Evolutionary conservation across 2,329 filamentous ascomycete genomes (phyloP).

Genomic region (Fusarium pseudonygamai): DNA sequence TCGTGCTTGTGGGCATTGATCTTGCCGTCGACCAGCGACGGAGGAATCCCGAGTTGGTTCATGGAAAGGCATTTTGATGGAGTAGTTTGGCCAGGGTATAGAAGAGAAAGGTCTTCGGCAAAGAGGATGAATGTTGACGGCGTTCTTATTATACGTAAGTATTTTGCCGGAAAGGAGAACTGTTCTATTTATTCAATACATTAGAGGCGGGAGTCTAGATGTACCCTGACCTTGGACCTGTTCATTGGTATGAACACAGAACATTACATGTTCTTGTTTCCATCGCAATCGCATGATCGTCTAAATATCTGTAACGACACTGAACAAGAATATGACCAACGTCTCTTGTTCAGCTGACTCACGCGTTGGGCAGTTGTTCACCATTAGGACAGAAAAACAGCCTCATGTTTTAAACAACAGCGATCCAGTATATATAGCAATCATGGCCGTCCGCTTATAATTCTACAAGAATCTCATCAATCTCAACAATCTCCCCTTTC

Average conservation of each 20-base stretch:
- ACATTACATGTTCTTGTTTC: background rate
- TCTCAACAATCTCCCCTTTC: background rate
- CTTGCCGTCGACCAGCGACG: background rate
- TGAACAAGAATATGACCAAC: slow-evolving; percentile 10
- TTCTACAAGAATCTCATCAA: background rate
- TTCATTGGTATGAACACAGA: slow-evolving; percentile 1
- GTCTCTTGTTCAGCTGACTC: slow-evolving; percentile 14
- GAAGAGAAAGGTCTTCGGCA: background rate
- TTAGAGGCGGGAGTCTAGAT: background rate
- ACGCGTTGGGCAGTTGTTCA: background rate
- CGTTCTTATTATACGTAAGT: background rate
- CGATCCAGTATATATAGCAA: slow-evolving; percentile 1
- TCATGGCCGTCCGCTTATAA: background rate
- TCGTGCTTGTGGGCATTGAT: background rate
- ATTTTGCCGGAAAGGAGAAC: background rate
- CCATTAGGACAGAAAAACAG: background rate
- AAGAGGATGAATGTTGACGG: background rate
- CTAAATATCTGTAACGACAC: background rate
- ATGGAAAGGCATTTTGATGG: background rate
- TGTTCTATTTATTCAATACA: background rate
- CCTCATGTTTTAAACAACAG: background rate
- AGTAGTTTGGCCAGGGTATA: background rate
- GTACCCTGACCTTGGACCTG: background rate
- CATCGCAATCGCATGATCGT: background rate
- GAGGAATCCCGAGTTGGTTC: background rate